phyloP scores from a whole-genome alignment of 1,284 basidiomycete species.

The Meira nashicola region DNA sequence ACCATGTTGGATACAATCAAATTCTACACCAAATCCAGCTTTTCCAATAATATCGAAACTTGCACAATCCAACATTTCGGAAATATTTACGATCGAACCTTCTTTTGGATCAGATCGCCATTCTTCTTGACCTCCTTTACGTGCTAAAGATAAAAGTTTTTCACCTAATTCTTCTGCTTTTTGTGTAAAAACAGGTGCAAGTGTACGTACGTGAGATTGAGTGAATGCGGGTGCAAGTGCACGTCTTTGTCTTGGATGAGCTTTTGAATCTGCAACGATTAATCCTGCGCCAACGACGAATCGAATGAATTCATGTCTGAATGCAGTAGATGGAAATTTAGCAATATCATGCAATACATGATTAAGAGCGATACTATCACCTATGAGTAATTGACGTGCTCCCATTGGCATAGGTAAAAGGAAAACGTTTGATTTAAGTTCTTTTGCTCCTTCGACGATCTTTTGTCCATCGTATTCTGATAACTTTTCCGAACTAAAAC shows the following conservation, averaged over 20 bases:
- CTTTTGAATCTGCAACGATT: neutral
- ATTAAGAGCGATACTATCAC: too few species aligned
- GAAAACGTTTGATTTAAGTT: too few species aligned
- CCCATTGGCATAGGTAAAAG: too few species aligned
- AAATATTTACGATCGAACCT: neutral
- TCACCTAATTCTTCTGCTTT: neutral
- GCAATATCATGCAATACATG: neutral
- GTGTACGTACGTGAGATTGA: neutral
- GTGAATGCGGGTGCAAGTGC: neutral
- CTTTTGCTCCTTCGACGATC: too few species aligned
- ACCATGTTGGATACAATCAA: neutral
- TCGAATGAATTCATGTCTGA: conserved; percentile 1
- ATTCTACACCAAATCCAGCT: conserved; percentile 1
- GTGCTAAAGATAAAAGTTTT: neutral
- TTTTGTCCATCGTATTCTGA: too few species aligned
- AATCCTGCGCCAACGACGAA: neutral
- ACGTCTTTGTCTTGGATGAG: neutral
- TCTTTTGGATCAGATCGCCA: neutral
- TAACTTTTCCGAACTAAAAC: too few species aligned
- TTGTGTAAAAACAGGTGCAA: neutral
- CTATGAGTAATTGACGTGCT: too few species aligned
- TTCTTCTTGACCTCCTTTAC: neutral
- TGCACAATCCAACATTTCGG: conserved; percentile 2
- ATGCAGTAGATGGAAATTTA: neutral
- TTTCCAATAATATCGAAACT: conserved; percentile 6